Evolutionary conservation across 2,329 filamentous ascomycete species (phyloP).

Genomic region (Penicillium polonicum): DNA sequence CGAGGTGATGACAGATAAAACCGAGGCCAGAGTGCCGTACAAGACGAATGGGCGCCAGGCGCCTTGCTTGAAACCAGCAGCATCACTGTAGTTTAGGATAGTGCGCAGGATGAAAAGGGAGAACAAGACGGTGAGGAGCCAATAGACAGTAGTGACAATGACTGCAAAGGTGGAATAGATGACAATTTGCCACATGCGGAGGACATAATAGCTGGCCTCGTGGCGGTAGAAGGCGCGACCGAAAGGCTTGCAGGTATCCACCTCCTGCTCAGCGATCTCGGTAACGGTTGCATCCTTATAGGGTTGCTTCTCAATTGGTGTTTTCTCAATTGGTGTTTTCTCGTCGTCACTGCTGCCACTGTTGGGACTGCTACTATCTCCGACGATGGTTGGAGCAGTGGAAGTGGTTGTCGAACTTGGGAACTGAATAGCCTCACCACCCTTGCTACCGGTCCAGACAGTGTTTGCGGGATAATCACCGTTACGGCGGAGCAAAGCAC

Average conservation of each 20-base stretch:
- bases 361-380: conserved; percentile 10
- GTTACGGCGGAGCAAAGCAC: conserved; percentile 51
- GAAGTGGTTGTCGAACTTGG: conserved; percentile 20
- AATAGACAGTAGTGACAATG: conserved; percentile 51
- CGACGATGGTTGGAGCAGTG: conserved; percentile 14
- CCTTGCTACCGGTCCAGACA: conserved; percentile 55
- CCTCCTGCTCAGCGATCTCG: conserved; percentile 12
- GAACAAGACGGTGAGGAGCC: conserved; percentile 48
- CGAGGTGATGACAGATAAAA: conserved; percentile 38
- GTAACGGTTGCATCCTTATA: neutral
- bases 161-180: conserved; percentile 51
- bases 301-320: conserved; percentile 7
- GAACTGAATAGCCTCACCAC: conserved; percentile 52
- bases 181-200: conserved; percentile 50
- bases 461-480: conserved; percentile 47
- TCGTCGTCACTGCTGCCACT: conserved; percentile 9
- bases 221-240: conserved; percentile 57
- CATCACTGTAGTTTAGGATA: conserved; percentile 27
- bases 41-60: conserved; percentile 45
- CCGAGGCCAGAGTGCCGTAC: conserved; percentile 20
- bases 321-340: neutral
- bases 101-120: conserved; percentile 47
- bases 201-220: conserved; percentile 52
- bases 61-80: conserved; percentile 18
- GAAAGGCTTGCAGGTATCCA: conserved; percentile 48